Percentiles rank a stretch among this genome's conserved stretches.
Conservation (phyloP, 2,329 filamentous ascomycete genomes). For the Gaeumannomyces sp. region DNA sequence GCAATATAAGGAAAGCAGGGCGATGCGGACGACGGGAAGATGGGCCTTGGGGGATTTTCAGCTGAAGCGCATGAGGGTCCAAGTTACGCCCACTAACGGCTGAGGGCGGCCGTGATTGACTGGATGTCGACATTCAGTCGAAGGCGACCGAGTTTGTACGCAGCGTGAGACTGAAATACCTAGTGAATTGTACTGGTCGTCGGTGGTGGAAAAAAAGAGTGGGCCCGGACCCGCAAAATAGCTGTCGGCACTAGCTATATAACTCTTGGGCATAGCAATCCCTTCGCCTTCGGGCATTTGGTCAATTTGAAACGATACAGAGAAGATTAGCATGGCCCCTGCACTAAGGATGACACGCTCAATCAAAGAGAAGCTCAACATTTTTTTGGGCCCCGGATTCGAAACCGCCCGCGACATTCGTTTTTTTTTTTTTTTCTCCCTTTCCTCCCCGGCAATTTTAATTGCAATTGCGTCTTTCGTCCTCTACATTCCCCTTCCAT, state of each 20-base stretch:
- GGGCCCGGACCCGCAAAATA: too few species aligned
- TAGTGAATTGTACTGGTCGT: too few species aligned
- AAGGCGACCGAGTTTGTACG: too few species aligned
- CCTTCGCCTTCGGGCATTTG: constrained; percentile 23
- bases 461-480: too few species aligned
- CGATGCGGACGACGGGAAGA: constrained; percentile 1
- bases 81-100: background rate
- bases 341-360: constrained; percentile 89
- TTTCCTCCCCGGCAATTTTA: too few species aligned
- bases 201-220: too few species aligned
- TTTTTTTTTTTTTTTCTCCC: too few species aligned
- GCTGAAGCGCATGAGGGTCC: constrained; percentile 1
- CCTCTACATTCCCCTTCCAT: too few species aligned
- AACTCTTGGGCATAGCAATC: too few species aligned
- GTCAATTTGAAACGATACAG: constrained; percentile 24
- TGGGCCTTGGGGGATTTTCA: constrained; percentile 1
- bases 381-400: constrained; percentile 43
- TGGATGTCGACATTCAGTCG: too few species aligned
- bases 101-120: background rate
- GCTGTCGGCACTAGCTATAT: too few species aligned
- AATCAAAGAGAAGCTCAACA: constrained; percentile 59
- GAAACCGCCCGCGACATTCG: background rate
- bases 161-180: too few species aligned
- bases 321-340: constrained; percentile 24
- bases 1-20: constrained; percentile 10